phyloP scores from a whole-genome alignment of 2,329 filamentous ascomycete genomes.

The Exophiala alcalophila region DNA sequence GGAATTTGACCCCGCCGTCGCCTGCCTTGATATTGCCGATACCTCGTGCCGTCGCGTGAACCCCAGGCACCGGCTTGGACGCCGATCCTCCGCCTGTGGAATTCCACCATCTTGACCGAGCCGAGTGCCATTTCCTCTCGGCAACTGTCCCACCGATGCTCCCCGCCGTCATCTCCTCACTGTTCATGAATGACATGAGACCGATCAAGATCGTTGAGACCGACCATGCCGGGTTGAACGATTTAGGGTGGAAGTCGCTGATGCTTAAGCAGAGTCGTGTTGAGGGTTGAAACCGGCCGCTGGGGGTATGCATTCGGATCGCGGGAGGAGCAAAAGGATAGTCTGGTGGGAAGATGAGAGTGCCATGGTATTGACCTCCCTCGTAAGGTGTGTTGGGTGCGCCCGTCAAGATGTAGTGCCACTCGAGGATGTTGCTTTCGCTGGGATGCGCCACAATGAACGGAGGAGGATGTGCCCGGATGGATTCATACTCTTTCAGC shows the following conservation, averaged over 20 bases:
- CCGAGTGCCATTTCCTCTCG: conserved; percentile 75
- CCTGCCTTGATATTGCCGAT: conserved; percentile 80
- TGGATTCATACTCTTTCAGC: conserved; percentile 62
- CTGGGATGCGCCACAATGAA: conserved; percentile 88
- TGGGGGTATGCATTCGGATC: conserved; percentile 98
- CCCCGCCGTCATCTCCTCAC: conserved; percentile 97
- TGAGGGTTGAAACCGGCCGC: conserved; percentile 89
- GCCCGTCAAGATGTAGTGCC: conserved; percentile 59
- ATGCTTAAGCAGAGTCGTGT: conserved; percentile 92
- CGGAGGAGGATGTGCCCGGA: conserved; percentile 74
- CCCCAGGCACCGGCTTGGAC: conserved; percentile 45
- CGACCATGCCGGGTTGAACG: conserved; percentile 98
- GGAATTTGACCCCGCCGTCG: conserved; percentile 88
- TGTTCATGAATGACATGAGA: conserved; percentile 94
- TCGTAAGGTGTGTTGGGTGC: conserved; percentile 92
- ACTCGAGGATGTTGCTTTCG: conserved; percentile 85
- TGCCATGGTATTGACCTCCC: conserved; percentile 96
- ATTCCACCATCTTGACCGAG: conserved; percentile 91
- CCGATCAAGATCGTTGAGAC: conserved; percentile 95
- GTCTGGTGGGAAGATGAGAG: conserved; percentile 88
- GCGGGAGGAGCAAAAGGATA: conserved; percentile 96
- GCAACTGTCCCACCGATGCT: conserved; percentile 72
- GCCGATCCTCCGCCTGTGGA: conserved; percentile 82
- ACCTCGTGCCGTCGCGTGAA: conserved; percentile 60
- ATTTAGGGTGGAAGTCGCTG: conserved; percentile 95